Conservation (phyloP, 768 basidiomycete genomes). For the Cystofilobasidium bisporidii region DNA sequence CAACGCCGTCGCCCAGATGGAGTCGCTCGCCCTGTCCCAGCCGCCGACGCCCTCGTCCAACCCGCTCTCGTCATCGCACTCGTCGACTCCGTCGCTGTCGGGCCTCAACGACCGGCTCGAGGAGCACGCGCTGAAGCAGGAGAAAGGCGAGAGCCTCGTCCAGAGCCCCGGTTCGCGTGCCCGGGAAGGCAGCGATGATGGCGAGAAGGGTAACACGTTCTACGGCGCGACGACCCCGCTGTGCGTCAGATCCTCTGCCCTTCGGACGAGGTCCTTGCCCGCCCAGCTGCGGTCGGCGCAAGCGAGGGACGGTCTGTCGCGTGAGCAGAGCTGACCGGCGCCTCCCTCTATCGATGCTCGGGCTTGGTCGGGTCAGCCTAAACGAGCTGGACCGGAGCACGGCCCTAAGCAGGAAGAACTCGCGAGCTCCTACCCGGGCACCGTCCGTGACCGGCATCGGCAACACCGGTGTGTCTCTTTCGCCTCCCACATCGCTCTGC, state of each 20-base stretch:
- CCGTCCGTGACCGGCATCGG: conserved; percentile 79
- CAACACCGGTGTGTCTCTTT: conserved; percentile 57
- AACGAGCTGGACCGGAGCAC: conserved; percentile 27
- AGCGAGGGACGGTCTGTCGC: too few species aligned
- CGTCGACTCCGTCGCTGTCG: background rate
- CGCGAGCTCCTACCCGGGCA: conserved; percentile 67
- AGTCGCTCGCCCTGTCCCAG: conserved; percentile 16
- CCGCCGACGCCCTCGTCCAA: background rate
- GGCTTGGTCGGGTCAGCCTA: conserved; percentile 2
- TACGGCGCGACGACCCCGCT: conserved; percentile 21
- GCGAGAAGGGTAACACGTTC: conserved; percentile 17
- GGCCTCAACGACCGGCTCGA: conserved; percentile 7
- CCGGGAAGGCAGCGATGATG: background rate
- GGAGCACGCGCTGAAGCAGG: conserved; percentile 2
- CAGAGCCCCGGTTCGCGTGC: background rate
- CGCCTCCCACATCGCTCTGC: background rate
- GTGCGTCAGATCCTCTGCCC: conserved; percentile 5
- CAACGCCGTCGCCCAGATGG: conserved; percentile 22
- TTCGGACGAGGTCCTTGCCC: too few species aligned
- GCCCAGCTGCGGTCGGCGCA: too few species aligned
- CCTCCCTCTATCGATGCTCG: too few species aligned
- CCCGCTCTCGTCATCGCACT: background rate
- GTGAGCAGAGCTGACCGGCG: too few species aligned
- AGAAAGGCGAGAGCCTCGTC: conserved; percentile 4
- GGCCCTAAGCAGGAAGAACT: conserved; percentile 36